Evolutionary conservation across 1,139 yeast species (phyloP), one percentile per base, ranked within the genome.

Genomic region (Saccharomyces hybrid): DNA sequence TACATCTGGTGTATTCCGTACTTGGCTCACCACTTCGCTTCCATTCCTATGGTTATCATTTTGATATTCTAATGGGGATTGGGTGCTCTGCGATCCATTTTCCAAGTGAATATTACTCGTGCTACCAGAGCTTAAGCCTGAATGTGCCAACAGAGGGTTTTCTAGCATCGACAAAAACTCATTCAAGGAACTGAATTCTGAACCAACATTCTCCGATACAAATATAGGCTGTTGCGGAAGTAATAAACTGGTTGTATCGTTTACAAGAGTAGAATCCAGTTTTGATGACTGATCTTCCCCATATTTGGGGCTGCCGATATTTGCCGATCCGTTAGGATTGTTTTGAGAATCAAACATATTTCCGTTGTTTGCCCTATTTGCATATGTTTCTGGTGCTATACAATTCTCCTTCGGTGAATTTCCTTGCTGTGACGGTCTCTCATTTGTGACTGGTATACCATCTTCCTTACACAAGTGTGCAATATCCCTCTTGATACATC

Each of bases 131-230:
- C 32, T 57, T 2, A 27, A 42, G 4, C 26, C 29, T 25, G 51
- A 16, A 11, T 41, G 48, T 3, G 25, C 16, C 41, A 62, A 54
- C 51, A 82, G 81, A 0, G 95, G 90, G 66, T 89, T 96, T 64
- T 90, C 96, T 51, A 91, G 82, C 89, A 91, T 88, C 2, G 93
- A 84, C 54, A 91, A 73, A 64, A 91, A 91, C 66, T 90, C 97
- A 60, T 89, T 90, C 60, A 91, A 76, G 0, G 96, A 89, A 58
- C 91, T 84, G 67, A 91, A 90, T 71, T 91, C 98, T 48, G 95
- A 85, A 2, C 96, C 96, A 0, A 95, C 96, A 69, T 89, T 96
- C 65, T 90, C 96, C 0, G 96, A 86, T 60, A 83, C 87, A 71
- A 89, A 89, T 54, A 86, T 81, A 0, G 95, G 90, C 59, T 83